Conservation (phyloP, 2,329 filamentous ascomycete species). For the Cladosporium austrohemisphaericum region DNA sequence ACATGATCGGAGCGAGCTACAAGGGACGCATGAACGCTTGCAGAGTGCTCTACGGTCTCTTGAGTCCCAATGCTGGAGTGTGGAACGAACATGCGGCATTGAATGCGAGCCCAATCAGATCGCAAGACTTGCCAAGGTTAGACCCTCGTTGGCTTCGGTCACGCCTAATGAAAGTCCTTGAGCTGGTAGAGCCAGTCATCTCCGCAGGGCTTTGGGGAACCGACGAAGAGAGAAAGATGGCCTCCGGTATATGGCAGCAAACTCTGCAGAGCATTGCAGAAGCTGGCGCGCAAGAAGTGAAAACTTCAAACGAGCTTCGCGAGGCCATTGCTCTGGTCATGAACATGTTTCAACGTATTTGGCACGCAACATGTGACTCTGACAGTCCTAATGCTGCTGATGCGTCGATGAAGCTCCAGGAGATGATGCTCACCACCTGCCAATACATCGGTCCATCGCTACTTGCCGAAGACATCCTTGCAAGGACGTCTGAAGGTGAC, state of each 20-base stretch:
- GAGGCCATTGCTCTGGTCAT: constrained; percentile 71
- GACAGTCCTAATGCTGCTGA: not conserved
- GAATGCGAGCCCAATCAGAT: constrained; percentile 47
- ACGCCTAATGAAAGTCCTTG: constrained; percentile 64
- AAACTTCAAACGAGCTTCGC: constrained; percentile 77
- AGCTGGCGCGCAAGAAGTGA: constrained; percentile 81
- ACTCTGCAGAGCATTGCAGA: constrained; percentile 61
- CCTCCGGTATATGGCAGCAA: constrained; percentile 33
- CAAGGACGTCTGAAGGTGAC: constrained; percentile 47
- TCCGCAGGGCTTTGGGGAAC: constrained; percentile 43
- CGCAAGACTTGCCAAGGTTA: constrained; percentile 76
- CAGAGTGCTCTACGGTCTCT: constrained; percentile 68
- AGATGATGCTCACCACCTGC: constrained; percentile 13
- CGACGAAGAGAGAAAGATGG: constrained; percentile 24
- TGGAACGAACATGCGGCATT: constrained; percentile 75
- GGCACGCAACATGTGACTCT: constrained; percentile 46
- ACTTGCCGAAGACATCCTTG: constrained; percentile 44
- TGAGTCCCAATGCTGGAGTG: constrained; percentile 55
- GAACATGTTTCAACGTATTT: constrained; percentile 65
- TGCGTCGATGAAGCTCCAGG: constrained; percentile 7
- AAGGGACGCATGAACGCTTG: constrained; percentile 59
- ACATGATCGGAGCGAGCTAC: constrained; percentile 49
- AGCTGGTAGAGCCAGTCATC: constrained; percentile 53
- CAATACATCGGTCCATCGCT: constrained; percentile 22
- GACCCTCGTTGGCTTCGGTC: constrained; percentile 84